Evolutionary conservation across 2,329 filamentous ascomycete species (phyloP), one percentile per base, ranked within the genome.

Genomic region (Nannizziopsis arthrosporioides): DNA sequence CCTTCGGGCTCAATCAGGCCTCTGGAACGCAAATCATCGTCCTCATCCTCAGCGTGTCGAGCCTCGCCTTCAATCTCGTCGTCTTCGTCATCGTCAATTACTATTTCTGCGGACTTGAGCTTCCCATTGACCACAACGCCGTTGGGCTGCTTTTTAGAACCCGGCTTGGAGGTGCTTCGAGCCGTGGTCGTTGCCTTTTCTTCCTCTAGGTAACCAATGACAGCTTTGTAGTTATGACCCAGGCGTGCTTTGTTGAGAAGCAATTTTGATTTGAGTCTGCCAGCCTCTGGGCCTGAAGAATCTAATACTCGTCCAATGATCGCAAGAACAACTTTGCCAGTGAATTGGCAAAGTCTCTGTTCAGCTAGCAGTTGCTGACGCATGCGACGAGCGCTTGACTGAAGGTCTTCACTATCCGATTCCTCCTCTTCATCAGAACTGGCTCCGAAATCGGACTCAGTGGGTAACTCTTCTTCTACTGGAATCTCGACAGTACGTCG

Each of bases 181-280:
- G 30, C n/a, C n/a, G 48, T n/a, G 6, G 38, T 51, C 10, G 46
- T 15, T 39, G 38, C 64, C 58, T 81, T 80, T 42, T 74, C 72
- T 49, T 83, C 78, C 58, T 94, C 88, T 3, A 96, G 71, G 63
- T 83, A 92, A 7, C 79, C 77, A 3, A 94, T 71, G 5, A 95
- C 80, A 57, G 92, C 87, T 59, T 83, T 85, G 72, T 85, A 93
- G 62, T 92, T 95, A 40, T 77, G 72, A 2, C 92, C 92, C 2
- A 98, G 74, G 60, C 79, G 81, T n/a, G 70, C 72, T 61, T 83
- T 83, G 66, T 98, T 95, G 55, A 85, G 76, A 57, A 83, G 74
- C 17, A 98, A 71, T 15, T 88, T 76, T 57, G 79, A 77, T 53
- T 78, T 77, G 32, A 94, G 73, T 60, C 77, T 78, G 27, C 78